A percentile compares a stretch with the other conserved stretches of the same genome.
Conservation (phyloP, 495 filamentous ascomycete genomes). For the Penicillium tannophilum region DNA sequence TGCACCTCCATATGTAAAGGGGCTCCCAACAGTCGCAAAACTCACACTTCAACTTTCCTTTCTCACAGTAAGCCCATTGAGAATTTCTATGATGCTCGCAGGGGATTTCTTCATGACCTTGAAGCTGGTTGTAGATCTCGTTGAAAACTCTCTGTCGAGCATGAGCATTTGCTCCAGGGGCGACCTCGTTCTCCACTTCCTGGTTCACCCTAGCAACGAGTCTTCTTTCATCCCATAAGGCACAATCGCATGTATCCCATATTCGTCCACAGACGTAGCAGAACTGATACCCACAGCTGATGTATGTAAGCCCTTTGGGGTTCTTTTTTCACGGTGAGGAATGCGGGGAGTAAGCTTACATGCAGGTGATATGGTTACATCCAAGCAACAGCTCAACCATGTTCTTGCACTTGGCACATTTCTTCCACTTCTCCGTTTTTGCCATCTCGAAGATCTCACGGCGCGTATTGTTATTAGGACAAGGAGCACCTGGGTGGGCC, state of each 20-base stretch:
- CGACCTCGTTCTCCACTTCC: not conserved
- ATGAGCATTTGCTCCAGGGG: not conserved
- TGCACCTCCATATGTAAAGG: not conserved
- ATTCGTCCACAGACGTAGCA: constrained; percentile 1
- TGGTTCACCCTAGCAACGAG: not conserved
- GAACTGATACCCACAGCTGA: constrained; percentile 1
- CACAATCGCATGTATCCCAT: not conserved
- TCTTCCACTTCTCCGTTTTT: not conserved
- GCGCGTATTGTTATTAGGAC: not conserved
- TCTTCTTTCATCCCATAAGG: not conserved
- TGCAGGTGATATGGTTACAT: constrained; percentile 3
- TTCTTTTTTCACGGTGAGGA: not conserved
- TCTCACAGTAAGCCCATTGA: not conserved
- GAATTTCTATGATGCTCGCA: not conserved
- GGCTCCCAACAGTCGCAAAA: not conserved
- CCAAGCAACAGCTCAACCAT: constrained; percentile 1
- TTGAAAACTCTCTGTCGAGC: not conserved
- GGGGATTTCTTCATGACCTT: not conserved
- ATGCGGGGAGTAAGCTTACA: not conserved
- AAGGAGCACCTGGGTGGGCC: not conserved
- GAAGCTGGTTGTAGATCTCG: not conserved
- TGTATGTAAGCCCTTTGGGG: not conserved
- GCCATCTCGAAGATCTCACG: not conserved
- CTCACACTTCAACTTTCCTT: not conserved
- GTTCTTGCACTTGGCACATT: not conserved